Evolutionary conservation across 306 rosid genomes (phyloP), one percentile per base, ranked within the genome.

Genomic region (Corylus americana): DNA sequence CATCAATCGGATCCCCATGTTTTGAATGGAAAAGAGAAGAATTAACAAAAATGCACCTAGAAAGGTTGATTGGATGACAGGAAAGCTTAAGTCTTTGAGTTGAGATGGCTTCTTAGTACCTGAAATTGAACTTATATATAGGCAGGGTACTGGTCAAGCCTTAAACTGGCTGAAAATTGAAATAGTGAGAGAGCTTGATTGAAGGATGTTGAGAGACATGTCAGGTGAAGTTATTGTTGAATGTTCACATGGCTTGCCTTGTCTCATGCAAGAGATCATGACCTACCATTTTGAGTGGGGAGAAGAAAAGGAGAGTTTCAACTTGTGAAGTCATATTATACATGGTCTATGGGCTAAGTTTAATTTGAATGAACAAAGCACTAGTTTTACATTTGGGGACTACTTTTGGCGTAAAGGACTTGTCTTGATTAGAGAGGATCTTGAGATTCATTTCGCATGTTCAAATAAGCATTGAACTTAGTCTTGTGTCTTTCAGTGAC

Each of bases 231-330:
- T 80, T 81, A 51, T 69, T 79, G 87, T 63, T 79, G 85, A 88
- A 78, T 78, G 59, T 63, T 83, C 98, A 92, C 97, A 87, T 92
- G 97, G 87, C 70, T 39, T 90, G 97, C 92, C 80, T 85, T 77
- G 84, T 90, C 63, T 77, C 77, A 80, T 82, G 84, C 87, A 81
- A 74, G 79, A 90, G 90, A 95, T 49, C 45, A 39, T 88, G 85
- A 80, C 92, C 98, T 89, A 91, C 90, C 70, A 82, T 69, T 82
- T 69, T 80, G 73, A 76, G 76, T 66, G 54, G 48, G 81, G 82
- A 84, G 64, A 82, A 80, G 67, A 67, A 64, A 2, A 78, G 69
- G 63, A 82, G 84, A 83, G 84, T 86, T 71, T 74, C 90, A 80
- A 62, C 81, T 91, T 86, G 83, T 53, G 44, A 63, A 77, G 78